phyloP scores from a whole-genome alignment of 1,284 basidiomycete genomes.

The Moniliophthora roreri region DNA sequence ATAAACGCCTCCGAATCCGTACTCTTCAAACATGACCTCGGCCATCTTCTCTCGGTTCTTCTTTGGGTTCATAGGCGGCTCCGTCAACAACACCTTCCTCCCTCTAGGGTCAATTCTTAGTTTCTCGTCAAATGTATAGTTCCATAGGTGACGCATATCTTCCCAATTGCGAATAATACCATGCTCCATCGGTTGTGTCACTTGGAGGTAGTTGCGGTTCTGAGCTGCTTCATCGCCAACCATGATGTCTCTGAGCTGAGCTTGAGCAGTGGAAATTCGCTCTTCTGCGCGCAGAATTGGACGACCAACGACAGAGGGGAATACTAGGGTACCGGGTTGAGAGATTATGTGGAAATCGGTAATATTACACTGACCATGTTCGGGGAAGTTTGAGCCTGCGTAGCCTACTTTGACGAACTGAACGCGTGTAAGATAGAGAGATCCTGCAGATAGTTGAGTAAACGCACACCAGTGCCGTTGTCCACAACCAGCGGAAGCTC shows the following conservation, averaged over 20 bases:
- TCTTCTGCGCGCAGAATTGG: conserved; percentile 98
- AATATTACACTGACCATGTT: conserved; percentile 68
- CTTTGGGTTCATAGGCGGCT: conserved; percentile 99
- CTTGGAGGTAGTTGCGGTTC: conserved; percentile 93
- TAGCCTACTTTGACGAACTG: conserved; percentile 99
- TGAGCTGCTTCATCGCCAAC: conserved; percentile 94
- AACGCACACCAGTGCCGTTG: conserved; percentile 92
- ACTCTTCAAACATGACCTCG: conserved; percentile 99
- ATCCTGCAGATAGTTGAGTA: conserved; percentile 10
- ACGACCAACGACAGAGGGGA: conserved; percentile 94
- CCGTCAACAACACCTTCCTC: conserved; percentile 91
- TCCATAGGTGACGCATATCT: conserved; percentile 98
- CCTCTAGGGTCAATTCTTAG: conserved; percentile 87
- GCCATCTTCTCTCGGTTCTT: conserved; percentile 92
- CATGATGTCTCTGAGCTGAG: conserved; percentile 89
- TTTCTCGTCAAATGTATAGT: conserved; percentile 98
- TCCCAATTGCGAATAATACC: conserved; percentile 99
- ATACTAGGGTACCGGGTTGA: conserved; percentile 54
- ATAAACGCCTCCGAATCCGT: conserved; percentile 95
- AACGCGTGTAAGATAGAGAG: conserved; percentile 11
- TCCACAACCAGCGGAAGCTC: conserved; percentile 86
- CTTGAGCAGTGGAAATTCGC: conserved; percentile 77
- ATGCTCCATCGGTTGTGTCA: conserved; percentile 99
- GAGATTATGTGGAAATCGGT: background rate
- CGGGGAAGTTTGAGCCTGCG: conserved; percentile 98